These are phyloP conservation scores for Leishmania amazonensis DNA, from an alignment of 208 protist species.

Conservation along the genomic window DNA sequence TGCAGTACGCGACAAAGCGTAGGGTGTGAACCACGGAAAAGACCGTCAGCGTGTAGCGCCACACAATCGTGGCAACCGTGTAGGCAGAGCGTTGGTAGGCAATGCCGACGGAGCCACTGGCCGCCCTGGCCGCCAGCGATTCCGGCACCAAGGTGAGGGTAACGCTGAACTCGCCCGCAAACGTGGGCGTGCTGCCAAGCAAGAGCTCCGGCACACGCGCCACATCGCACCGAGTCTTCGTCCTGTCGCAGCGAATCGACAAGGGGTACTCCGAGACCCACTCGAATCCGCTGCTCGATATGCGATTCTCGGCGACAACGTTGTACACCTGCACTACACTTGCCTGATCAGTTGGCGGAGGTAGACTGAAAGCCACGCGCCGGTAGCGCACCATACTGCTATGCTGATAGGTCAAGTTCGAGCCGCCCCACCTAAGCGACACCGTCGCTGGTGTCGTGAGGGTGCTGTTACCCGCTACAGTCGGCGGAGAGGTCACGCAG, in stretches of 20 bases:
- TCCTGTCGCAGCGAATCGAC: constrained; percentile 27
- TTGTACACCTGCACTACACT: constrained; percentile 11
- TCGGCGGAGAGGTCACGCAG: constrained; percentile 13
- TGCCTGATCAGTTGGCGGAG: constrained; percentile 15
- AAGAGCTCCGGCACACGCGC: constrained; percentile 37
- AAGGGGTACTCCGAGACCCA: constrained; percentile 12
- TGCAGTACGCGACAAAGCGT: constrained; percentile 67
- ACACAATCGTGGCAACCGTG: constrained; percentile 52
- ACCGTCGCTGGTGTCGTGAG: constrained; percentile 3
- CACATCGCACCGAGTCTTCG: constrained; percentile 30
- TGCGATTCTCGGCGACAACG: constrained; percentile 15
- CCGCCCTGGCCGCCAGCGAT: constrained; percentile 22
- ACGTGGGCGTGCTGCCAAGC: neutral
- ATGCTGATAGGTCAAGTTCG: constrained; percentile 20
- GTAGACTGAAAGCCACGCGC: constrained; percentile 50
- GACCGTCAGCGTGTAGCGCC: constrained; percentile 73
- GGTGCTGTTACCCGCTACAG: neutral
- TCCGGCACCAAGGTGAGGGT: constrained; percentile 8
- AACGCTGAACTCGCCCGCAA: constrained; percentile 5
- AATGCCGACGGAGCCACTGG: constrained; percentile 45
- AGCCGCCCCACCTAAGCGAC: constrained; percentile 44
- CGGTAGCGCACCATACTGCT: constrained; percentile 39
- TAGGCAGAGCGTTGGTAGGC: constrained; percentile 64
- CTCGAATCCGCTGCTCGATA: constrained; percentile 1
- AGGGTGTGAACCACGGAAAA: constrained; percentile 65